phyloP scores from a whole-genome alignment of 75 land plant genomes.

The Sequoia sempervirens region DNA sequence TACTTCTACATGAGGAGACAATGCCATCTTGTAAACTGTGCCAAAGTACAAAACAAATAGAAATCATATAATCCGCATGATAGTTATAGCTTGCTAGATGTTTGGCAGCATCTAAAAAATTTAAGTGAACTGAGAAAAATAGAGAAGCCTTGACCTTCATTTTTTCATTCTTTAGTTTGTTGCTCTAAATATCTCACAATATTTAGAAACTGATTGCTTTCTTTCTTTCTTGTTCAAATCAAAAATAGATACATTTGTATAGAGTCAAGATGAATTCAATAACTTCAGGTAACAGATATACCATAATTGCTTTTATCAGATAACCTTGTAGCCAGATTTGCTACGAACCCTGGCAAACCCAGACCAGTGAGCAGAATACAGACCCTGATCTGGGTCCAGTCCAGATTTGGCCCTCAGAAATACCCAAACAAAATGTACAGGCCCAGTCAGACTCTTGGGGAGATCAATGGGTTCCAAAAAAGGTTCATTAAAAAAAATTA shows the following conservation, averaged over 20 bases:
- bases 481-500: too few species aligned
- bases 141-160: not conserved
- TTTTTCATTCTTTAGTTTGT: not conserved
- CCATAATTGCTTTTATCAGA: too few species aligned
- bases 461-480: too few species aligned
- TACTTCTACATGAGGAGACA: constrained; percentile 67
- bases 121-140: not conserved
- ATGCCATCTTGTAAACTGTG: constrained; percentile 37
- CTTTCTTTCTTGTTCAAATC: not conserved
- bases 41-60: not conserved
- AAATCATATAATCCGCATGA: not conserved
- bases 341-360: too few species aligned
- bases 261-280: not conserved
- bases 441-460: too few species aligned
- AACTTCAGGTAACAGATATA: not conserved
- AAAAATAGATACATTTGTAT: not conserved
- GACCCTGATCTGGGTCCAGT: too few species aligned
- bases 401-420: too few species aligned
- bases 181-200: not conserved
- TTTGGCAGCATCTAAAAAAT: not conserved
- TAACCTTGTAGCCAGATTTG: too few species aligned
- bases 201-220: not conserved
- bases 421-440: too few species aligned
- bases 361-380: too few species aligned
- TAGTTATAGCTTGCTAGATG: not conserved